Conservation (phyloP, 2,329 filamentous ascomycete species). For the Aspergillus costaricaensis region DNA sequence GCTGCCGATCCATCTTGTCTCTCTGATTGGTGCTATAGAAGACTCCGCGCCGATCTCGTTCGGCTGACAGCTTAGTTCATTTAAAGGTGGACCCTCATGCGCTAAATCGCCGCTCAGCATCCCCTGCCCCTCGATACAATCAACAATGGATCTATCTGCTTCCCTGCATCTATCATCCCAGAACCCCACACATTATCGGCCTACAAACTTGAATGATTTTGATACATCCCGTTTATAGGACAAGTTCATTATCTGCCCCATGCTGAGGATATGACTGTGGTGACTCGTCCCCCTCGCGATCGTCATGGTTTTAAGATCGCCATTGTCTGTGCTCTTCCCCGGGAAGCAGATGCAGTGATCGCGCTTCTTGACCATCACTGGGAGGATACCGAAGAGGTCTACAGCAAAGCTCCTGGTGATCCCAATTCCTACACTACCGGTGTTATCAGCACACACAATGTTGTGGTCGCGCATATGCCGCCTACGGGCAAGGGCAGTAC, state of each 20-base stretch:
- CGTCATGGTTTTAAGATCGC: conserved; percentile 7
- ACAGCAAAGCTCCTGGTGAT: background rate
- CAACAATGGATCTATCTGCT: background rate
- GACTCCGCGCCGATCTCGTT: too few relatives aligned
- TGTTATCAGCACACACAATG: conserved; percentile 1
- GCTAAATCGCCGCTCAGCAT: background rate
- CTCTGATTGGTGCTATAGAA: too few relatives aligned
- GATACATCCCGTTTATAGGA: background rate
- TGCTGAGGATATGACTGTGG: background rate
- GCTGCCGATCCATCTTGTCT: too few relatives aligned
- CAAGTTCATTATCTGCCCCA: background rate
- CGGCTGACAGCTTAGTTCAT: too few relatives aligned
- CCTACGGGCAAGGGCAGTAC: conserved; percentile 2
- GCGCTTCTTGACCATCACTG: conserved; percentile 9
- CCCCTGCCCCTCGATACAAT: background rate
- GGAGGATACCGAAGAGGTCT: background rate
- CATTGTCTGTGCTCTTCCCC: conserved; percentile 5
- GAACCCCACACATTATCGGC: background rate
- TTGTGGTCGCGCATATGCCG: conserved; percentile 7
- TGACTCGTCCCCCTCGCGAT: conserved; percentile 5
- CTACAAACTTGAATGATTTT: too few relatives aligned
- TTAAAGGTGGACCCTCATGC: background rate
- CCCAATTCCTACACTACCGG: conserved; percentile 7
- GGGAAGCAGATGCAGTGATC: conserved; percentile 6
- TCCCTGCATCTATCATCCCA: background rate